Base-by-base conservation (phyloP, 176 grass and related monocot genomes). In the Aegilops umbellulata region DNA sequence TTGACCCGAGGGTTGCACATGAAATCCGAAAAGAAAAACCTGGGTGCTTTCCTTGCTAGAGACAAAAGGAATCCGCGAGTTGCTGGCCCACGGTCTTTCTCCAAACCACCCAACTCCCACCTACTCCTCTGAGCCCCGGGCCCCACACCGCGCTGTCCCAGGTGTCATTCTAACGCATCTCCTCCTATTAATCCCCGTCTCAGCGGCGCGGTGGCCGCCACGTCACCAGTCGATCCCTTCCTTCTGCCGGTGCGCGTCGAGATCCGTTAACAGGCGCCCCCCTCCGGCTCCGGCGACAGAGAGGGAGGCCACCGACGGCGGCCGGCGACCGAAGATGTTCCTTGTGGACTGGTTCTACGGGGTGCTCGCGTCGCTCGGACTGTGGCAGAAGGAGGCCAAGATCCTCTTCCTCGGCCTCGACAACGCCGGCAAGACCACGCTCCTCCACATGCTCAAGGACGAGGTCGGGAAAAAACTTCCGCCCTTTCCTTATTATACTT, bases 391-490 rank as follows among this genome's bases (percentile, higher is more conserved):
- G 86, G 94, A 95, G 84, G 94, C 94, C 14, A 95, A 95, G 89
- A 95, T 95, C 86, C 87, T 95, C 60, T 95, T 95, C 82, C 84
- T 95, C 23, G 94, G 94, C 53, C 94, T 95, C 61, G 94, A 95
- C 82, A 95, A 95, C 82, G 76, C 94, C 51, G 94, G 94, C 23
- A 95, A 95, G 83, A 95, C 94, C 65, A 95, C 94, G 24, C 91
- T 95, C 22, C 94, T 95, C 58, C 86, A 95, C 77, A 95, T 95
- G 94, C 94, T 95, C 86, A 95, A 95, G 85, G 94, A 95, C 58
- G 94, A 95, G 93, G 93, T 95, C 3, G 10, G 62, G 49, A 26
- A 26, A 68, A 42, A 36, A n/a, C 53, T 19, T 58, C 70, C 1
- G 1, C 67, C 11, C 30, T 14, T 9, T 57, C 82, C 17, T 58